Percentiles rank a stretch among this genome's conserved stretches.
Evolutionary conservation across 2,329 filamentous ascomycete species (phyloP).

Genomic region (Diaporthe nobilis): DNA sequence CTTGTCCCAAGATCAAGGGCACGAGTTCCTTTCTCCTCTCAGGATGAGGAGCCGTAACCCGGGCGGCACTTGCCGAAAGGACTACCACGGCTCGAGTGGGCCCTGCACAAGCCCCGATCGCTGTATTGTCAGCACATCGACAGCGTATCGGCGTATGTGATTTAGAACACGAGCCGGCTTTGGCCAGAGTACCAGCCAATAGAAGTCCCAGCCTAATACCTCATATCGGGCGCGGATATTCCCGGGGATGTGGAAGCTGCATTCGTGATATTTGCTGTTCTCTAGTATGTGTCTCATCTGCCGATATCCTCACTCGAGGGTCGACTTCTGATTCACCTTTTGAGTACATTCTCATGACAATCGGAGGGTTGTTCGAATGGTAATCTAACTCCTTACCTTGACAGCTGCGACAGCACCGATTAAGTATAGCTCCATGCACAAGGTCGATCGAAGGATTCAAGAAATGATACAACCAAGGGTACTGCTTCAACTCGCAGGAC

Average conservation of each 20-base stretch:
- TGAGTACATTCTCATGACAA: background rate
- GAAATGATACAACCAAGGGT: background rate
- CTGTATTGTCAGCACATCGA: background rate
- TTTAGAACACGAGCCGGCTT: background rate
- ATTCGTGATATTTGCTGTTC: background rate
- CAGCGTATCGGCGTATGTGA: background rate
- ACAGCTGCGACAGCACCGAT: background rate
- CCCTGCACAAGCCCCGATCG: background rate
- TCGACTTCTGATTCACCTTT: background rate
- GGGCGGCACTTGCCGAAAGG: background rate
- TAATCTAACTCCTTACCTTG: background rate
- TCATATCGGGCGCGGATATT: background rate
- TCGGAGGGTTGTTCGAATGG: background rate
- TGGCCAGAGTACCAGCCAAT: no score
- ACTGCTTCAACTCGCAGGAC: background rate
- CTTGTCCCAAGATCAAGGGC: background rate
- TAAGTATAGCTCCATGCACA: background rate
- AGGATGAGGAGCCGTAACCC: background rate
- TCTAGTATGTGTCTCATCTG: background rate
- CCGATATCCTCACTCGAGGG: background rate
- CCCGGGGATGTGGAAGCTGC: background rate
- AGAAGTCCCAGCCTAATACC: background rate
- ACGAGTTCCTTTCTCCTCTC: background rate
- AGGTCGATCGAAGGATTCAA: background rate
- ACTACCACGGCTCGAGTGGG: background rate